A percentile compares a stretch with the other conserved stretches of the same genome.
phyloP scores from a whole-genome alignment of 345 rosid species.

The Microcos paniculata region DNA sequence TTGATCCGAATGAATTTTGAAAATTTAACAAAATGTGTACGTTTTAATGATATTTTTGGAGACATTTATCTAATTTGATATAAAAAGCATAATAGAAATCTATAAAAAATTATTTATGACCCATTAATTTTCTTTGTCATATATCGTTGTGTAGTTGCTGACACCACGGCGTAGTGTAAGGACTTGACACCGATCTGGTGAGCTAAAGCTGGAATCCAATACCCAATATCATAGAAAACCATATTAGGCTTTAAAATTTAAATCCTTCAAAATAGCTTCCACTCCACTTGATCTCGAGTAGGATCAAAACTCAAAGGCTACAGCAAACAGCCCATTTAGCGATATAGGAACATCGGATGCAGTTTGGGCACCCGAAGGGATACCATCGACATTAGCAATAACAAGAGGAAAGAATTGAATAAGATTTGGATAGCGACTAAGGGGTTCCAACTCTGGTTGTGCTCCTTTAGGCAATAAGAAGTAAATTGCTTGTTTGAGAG shows the following conservation, averaged over 20 bases:
- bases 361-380: slow-evolving; percentile 33
- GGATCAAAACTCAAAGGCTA: slow-evolving; percentile 7
- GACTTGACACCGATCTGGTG: slow-evolving; percentile 9
- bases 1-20: too few species aligned
- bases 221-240: slow-evolving; percentile 28
- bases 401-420: slow-evolving; percentile 35
- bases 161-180: slow-evolving; percentile 8
- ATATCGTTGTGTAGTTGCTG: neutral
- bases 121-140: neutral
- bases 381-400: slow-evolving; percentile 42
- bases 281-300: slow-evolving; percentile 29
- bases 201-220: slow-evolving; percentile 28
- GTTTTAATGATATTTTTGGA: too few species aligned
- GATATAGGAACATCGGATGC: slow-evolving; percentile 24
- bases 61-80: too few species aligned
- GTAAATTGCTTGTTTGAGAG: slow-evolving; percentile 50
- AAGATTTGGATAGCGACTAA: slow-evolving; percentile 37
- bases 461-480: slow-evolving; percentile 52
- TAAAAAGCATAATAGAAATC: neutral
- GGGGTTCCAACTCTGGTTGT: slow-evolving; percentile 28
- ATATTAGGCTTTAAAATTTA: slow-evolving; percentile 27
- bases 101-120: too few species aligned
- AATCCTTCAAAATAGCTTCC: neutral
- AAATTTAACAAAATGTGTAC: too few species aligned
- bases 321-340: neutral